phyloP scores from a whole-genome alignment of 1,139 yeast species.

The Yueomyces sp. region DNA sequence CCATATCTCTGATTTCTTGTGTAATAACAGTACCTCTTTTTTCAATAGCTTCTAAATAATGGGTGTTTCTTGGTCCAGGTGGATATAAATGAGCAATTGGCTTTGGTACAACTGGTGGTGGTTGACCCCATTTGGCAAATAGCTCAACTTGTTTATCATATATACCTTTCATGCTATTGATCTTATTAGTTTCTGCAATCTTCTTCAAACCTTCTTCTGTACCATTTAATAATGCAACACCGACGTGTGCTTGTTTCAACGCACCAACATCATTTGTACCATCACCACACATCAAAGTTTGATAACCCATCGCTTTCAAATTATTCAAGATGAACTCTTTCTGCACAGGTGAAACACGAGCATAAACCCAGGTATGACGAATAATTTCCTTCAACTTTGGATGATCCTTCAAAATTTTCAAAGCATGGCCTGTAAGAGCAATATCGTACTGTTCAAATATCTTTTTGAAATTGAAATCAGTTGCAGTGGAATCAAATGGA shows the following conservation, averaged over 20 bases:
- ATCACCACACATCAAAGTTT: slow-evolving; percentile 98
- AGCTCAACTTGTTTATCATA: slow-evolving; percentile 78
- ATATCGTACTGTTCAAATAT: slow-evolving; percentile 64
- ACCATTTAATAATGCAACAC: slow-evolving; percentile 93
- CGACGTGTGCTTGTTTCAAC: slow-evolving; percentile 93
- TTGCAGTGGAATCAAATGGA: slow-evolving; percentile 49
- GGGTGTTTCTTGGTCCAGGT: slow-evolving; percentile 87
- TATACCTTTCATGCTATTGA: slow-evolving; percentile 51
- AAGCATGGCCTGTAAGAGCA: slow-evolving; percentile 90
- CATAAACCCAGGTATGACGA: slow-evolving; percentile 91
- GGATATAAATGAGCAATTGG: slow-evolving; percentile 90
- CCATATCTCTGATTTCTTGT: slow-evolving; percentile 50
- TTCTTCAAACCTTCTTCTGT: slow-evolving; percentile 90
- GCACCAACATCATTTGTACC: slow-evolving; percentile 99
- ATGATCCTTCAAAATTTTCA: slow-evolving; percentile 51
- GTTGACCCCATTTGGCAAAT: slow-evolving; percentile 71
- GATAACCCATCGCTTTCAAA: slow-evolving; percentile 79
- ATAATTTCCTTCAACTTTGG: slow-evolving; percentile 57
- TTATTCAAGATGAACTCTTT: slow-evolving; percentile 82
- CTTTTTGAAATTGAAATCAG: slow-evolving; percentile 39
- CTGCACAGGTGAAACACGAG: slow-evolving; percentile 94
- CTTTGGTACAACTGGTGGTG: slow-evolving; percentile 74
- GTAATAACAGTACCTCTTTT: slow-evolving; percentile 67
- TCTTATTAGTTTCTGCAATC: slow-evolving; percentile 67
- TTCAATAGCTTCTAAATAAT: slow-evolving; percentile 76